Base-by-base conservation (phyloP, 177 flowering plant genomes). In the Telopea speciosissima region DNA sequence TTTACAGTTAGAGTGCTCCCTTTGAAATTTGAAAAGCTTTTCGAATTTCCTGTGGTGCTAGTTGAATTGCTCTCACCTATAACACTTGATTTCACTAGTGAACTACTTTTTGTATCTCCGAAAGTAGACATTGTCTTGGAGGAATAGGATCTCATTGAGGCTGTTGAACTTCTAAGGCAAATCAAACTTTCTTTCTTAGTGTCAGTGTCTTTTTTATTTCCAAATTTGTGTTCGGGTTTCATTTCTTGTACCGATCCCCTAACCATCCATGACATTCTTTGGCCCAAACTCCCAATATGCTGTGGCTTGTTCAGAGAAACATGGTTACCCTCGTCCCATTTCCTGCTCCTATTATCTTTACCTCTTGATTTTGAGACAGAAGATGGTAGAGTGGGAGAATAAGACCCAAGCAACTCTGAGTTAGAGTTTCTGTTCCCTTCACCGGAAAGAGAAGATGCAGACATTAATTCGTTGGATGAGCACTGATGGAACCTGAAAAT, bases 341-440 rank as follows among this genome's bases (percentile, higher is more conserved):
- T 80, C 75, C 70, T 81, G 70, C 78, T 81, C 68, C 22, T 77
- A 69, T 81, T 84, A 67, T 85, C 68, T 66, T 87, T 88, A 24
- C 97, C 95, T 78, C 95, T 86, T 36, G 92, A 84, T 71, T 72
- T 83, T 17, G 94, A 91, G 42, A 91, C 91, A 9, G 97, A 89
- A 16, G 80, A 25, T 19, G 90, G 91, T 73, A 89, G 83, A 54
- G 81, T 77, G n/a, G 92, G 88, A 54, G 88, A 85, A 42, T 79
- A 76, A 62, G 75, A 69, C 63, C 70, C 82, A 26, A 63, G 61
- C 6, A 74, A 49, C 21, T 80, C 82, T 21, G 73, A 69, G 45
- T 79, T 77, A 8, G 72, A 73, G 21, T 72, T 71, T 25, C 14
- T 23, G 54, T 63, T 73, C 19, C 70, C 77, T 68, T 77, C 84